Evolutionary conservation across 192 early-diverging fungal species (phyloP), one percentile per base, ranked within the genome.

Genomic region (Umbelopsis sp.): DNA sequence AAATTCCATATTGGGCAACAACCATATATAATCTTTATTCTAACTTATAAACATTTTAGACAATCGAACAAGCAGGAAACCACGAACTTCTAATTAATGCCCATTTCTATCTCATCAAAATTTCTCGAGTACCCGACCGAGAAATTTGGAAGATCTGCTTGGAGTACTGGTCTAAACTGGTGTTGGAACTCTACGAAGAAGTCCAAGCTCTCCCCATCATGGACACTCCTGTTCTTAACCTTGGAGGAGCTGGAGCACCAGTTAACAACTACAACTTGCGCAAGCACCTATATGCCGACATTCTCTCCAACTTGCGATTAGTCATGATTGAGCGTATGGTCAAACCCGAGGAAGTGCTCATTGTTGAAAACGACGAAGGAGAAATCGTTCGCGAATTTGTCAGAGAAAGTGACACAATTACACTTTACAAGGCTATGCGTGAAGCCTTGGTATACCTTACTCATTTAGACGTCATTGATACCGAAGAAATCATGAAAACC

Each of bases 301-400:
- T 96, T 21, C 86, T 99, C 24, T 88, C 93, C 6, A 87, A 87
- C 31, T 86, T 99, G 66, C 94, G 98, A 51, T 83, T 91, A 10
- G 95, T 98, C 22, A 97, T 98, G 96, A 99, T 99, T 75, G 96
- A 97, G 77, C 87, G 93, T 67, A 99, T 99, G 98, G 97, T 97
- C 36, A 94, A 95, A 66, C 98, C 98, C 36, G 97, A 99, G 80
- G 98, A 99, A 85, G 94, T 93, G 8, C 84, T 99, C 34, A 91
- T 99, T 65, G 96, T 97, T 24, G 96, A 98, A 76, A 98, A 99
- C 80, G 98, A 99, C 70, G 96, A 99, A 76, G 98, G 98, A 50
- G 98, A 98, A 84, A 95, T 98, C 84, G 97, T 99, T 21, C 91
- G 98, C 49, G 98, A 98, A 82, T 91, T 91, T 38, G 84, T 98